A percentile compares a stretch with the other conserved stretches of the same genome.
These are phyloP conservation scores for Aureobasidium lini DNA, from an alignment of 2,329 filamentous ascomycete species.

Conservation along the genomic window DNA sequence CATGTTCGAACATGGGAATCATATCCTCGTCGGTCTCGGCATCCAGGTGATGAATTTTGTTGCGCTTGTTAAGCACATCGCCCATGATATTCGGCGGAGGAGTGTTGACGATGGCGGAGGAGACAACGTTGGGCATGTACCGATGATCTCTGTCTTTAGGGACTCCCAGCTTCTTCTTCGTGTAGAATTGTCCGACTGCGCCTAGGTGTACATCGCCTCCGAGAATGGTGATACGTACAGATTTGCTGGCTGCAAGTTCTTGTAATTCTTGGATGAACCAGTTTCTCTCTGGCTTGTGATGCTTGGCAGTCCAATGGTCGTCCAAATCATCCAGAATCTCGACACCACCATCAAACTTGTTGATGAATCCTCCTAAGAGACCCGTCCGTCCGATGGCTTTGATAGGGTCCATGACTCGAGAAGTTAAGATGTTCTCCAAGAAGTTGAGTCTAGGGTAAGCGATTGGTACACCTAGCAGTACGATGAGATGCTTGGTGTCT, in stretches of 20 bases:
- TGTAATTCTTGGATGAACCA: slow-evolving; percentile 86
- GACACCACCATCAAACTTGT: slow-evolving; percentile 83
- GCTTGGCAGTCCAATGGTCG: slow-evolving; percentile 95
- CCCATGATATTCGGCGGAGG: slow-evolving; percentile 83
- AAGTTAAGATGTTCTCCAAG: slow-evolving; percentile 66
- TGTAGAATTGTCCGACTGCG: slow-evolving; percentile 90
- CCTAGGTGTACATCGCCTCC: slow-evolving; percentile 92
- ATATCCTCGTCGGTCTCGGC: slow-evolving; percentile 83
- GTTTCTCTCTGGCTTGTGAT: slow-evolving; percentile 84
- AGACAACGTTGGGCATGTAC: slow-evolving; percentile 95
- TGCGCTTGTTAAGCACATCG: slow-evolving; percentile 87
- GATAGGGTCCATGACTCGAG: slow-evolving; percentile 75
- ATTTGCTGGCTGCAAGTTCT: slow-evolving; percentile 87
- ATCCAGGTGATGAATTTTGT: slow-evolving; percentile 63
- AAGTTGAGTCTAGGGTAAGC: slow-evolving; percentile 45
- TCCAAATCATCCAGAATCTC: slow-evolving; percentile 89
- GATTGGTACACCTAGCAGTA: slow-evolving; percentile 67
- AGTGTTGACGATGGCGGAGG: slow-evolving; percentile 87
- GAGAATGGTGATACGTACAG: slow-evolving; percentile 81
- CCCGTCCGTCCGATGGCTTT: slow-evolving; percentile 82
- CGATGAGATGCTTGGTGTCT: slow-evolving; percentile 81
- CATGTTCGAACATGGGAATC: slow-evolving; percentile 85
- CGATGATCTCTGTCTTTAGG: slow-evolving; percentile 86
- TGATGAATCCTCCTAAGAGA: slow-evolving; percentile 69
- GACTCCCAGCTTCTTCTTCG: slow-evolving; percentile 67